phyloP scores from a whole-genome alignment of 805 yeast genomes.

The Monosporozyma yasuniensis region DNA sequence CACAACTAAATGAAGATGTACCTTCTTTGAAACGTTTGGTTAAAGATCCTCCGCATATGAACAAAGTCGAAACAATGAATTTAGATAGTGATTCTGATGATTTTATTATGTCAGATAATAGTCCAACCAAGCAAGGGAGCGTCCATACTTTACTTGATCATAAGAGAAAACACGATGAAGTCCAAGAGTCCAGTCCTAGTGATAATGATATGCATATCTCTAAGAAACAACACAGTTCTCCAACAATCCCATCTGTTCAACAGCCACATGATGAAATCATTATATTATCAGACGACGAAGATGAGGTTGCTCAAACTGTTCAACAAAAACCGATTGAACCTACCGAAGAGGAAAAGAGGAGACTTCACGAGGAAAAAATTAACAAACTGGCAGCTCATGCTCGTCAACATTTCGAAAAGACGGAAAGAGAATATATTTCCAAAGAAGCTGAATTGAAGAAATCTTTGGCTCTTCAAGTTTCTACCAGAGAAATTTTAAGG shows the following conservation, averaged over 20 bases:
- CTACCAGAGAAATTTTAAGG: conserved; percentile 15
- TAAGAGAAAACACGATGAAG: conserved; percentile 2
- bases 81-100: conserved; percentile 5
- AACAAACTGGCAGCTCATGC: conserved; percentile 3
- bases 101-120: neutral
- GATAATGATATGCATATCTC: neutral
- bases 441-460: conserved; percentile 10
- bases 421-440: neutral
- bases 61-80: conserved; percentile 1
- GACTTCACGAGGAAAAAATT: conserved; percentile 1
- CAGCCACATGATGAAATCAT: conserved; percentile 13
- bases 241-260: neutral
- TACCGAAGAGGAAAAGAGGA: neutral
- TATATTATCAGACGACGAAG: conserved; percentile 28
- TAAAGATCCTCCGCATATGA: neutral
- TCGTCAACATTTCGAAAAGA: conserved; percentile 1
- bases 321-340: neutral
- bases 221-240: neutral
- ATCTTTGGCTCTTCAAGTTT: conserved; percentile 10
- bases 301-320: conserved; percentile 1
- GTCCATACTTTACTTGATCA: too few species aligned
- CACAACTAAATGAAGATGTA: neutral
- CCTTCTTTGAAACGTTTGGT: neutral
- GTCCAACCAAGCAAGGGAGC: too few species aligned
- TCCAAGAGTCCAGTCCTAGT: neutral